phyloP scores from a whole-genome alignment of 2,329 filamentous ascomycete genomes.

The Penicillium sp. region DNA sequence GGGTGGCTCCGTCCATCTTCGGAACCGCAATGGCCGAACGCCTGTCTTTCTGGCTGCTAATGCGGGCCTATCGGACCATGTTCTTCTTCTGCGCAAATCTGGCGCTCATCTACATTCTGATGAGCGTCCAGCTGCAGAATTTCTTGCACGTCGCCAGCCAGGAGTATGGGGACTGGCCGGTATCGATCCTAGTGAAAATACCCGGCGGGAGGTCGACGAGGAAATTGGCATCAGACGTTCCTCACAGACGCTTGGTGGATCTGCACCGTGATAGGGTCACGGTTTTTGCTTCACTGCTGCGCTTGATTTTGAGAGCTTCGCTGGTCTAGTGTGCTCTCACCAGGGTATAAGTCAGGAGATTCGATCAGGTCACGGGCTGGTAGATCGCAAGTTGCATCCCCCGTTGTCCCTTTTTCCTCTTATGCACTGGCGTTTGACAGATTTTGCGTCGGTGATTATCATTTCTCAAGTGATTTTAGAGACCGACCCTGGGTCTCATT shows the following conservation, averaged over 20 bases:
- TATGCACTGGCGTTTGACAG: too few species aligned
- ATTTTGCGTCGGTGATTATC: too few species aligned
- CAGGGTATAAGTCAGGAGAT: too few species aligned
- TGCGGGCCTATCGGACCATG: slow-evolving; percentile 51
- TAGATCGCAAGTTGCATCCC: too few species aligned
- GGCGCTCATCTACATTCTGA: slow-evolving; percentile 56
- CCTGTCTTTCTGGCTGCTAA: slow-evolving; percentile 56
- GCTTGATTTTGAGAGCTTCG: too few species aligned
- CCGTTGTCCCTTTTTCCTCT: too few species aligned
- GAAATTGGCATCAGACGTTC: slow-evolving; percentile 9
- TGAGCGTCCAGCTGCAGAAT: slow-evolving; percentile 49
- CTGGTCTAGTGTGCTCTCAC: too few species aligned
- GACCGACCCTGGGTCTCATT: too few species aligned
- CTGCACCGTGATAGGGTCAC: slow-evolving; percentile 25
- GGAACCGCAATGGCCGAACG: slow-evolving; percentile 53
- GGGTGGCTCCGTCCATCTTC: slow-evolving; percentile 55
- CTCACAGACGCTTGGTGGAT: slow-evolving; percentile 23
- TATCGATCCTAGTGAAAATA: slow-evolving; percentile 29
- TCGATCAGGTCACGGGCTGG: too few species aligned
- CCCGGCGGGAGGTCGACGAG: slow-evolving; percentile 23
- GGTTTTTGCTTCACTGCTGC: too few species aligned
- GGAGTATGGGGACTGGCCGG: slow-evolving; percentile 43
- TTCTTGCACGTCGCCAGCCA: slow-evolving; percentile 42
- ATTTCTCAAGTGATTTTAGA: too few species aligned
- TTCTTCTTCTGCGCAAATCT: slow-evolving; percentile 49